A percentile compares a stretch with the other conserved stretches of the same genome.
These are phyloP conservation scores for Geotrichum klebahnii DNA, from an alignment of 1,139 yeast species.

Conservation along the genomic window DNA sequence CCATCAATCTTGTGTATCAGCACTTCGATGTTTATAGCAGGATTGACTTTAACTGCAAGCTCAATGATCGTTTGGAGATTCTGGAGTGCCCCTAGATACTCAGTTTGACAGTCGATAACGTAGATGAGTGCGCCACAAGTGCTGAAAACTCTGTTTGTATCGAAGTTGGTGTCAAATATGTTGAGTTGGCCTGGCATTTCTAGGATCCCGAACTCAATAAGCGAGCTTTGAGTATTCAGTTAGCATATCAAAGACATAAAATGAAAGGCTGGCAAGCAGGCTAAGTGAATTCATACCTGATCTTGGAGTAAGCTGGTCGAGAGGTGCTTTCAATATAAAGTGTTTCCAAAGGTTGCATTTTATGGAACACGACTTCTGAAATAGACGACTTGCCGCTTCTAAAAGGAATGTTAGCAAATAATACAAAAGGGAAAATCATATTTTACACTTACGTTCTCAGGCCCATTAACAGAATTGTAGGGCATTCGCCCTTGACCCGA, in stretches of 20 bases:
- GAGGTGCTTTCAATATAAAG: constrained; percentile 85
- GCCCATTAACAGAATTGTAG: constrained; percentile 16
- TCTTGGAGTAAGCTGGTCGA: constrained; percentile 55
- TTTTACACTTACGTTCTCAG: constrained; percentile 6
- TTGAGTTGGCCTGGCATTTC: constrained; percentile 94
- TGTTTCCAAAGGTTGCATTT: constrained; percentile 94
- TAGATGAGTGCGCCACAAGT: constrained; percentile 91
- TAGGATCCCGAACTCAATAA: constrained; percentile 87
- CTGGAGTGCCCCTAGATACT: constrained; percentile 84
- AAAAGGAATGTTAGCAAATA: neutral
- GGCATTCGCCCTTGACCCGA: constrained; percentile 11
- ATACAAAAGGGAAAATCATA: neutral
- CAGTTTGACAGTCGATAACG: constrained; percentile 89
- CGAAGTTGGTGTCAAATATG: constrained; percentile 77
- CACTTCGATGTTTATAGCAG: constrained; percentile 82
- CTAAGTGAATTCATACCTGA: no score
- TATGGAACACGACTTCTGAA: constrained; percentile 90
- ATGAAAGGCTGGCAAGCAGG: no score
- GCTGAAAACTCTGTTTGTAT: constrained; percentile 69
- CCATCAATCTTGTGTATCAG: constrained; percentile 95
- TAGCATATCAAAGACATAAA: no score
- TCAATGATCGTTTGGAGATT: constrained; percentile 85
- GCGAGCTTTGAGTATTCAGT: constrained; percentile 46
- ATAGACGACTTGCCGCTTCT: constrained; percentile 77
- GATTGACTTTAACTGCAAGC: constrained; percentile 81